These are phyloP conservation scores for Byssothecium circinans DNA, from an alignment of 2,329 filamentous ascomycete species.

Conservation along the genomic window DNA sequence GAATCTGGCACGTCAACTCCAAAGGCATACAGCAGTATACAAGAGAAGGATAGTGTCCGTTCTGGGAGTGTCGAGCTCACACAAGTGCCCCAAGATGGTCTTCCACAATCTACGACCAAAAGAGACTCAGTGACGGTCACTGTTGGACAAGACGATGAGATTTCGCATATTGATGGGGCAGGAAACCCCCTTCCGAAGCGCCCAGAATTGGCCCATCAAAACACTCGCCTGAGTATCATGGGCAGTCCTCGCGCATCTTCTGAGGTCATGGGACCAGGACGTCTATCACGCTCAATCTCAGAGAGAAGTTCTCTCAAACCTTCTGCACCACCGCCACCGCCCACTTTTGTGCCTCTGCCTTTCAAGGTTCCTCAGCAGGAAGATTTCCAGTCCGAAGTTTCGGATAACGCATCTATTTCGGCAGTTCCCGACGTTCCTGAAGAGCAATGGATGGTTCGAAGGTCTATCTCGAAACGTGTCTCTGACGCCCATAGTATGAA, in stretches of 20 bases:
- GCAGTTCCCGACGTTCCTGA: slow-evolving; percentile 48
- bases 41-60: slow-evolving; percentile 42
- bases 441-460: slow-evolving; percentile 8
- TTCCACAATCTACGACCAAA: slow-evolving; percentile 40
- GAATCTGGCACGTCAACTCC: slow-evolving; percentile 44
- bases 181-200: slow-evolving; percentile 25
- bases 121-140: slow-evolving; percentile 56
- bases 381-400: slow-evolving; percentile 48
- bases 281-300: slow-evolving; percentile 8
- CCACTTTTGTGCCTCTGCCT: slow-evolving; percentile 65
- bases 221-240: slow-evolving; percentile 1
- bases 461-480: slow-evolving; percentile 42
- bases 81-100: slow-evolving; percentile 52
- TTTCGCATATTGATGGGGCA: slow-evolving; percentile 36
- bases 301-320: slow-evolving; percentile 24
- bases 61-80: slow-evolving; percentile 59
- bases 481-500: slow-evolving; percentile 37
- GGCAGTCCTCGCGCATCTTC: slow-evolving; percentile 12
- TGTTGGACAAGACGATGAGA: slow-evolving; percentile 55
- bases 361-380: slow-evolving; percentile 61
- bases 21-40: slow-evolving; percentile 38
- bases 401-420: slow-evolving; percentile 59
- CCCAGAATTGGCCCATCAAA: slow-evolving; percentile 1
- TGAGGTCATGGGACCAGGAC: slow-evolving; percentile 1
- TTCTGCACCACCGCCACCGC: slow-evolving; percentile 51